phyloP scores from a whole-genome alignment of 305 asterid species.

The Fraxinus velutina region DNA sequence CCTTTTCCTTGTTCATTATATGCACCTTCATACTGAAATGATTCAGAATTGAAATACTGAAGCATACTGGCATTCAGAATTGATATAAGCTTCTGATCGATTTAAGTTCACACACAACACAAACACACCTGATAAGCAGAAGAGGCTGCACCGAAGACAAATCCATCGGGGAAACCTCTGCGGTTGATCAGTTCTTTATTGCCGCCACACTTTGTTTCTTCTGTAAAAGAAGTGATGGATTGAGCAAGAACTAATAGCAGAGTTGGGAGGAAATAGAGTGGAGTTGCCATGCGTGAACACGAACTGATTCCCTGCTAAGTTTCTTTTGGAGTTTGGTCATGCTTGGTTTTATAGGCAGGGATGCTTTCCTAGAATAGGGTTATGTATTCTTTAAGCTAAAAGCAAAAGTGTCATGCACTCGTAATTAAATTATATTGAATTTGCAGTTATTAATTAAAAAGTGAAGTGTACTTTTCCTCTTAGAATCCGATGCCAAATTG shows the following conservation, averaged over 20 bases:
- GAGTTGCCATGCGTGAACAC: slow-evolving; percentile 23
- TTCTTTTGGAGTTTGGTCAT: background rate
- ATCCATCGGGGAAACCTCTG: slow-evolving; percentile 25
- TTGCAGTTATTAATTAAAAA: background rate
- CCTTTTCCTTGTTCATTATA: slow-evolving; percentile 51
- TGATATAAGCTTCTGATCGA: background rate
- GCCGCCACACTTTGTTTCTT: slow-evolving; percentile 26
- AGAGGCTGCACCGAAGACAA: slow-evolving; percentile 41
- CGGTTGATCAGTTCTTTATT: slow-evolving; percentile 15
- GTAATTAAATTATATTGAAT: background rate
- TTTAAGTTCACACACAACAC: background rate
- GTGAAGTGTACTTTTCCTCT: background rate
- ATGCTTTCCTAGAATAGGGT: background rate
- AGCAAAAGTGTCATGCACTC: background rate
- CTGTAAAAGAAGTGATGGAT: background rate
- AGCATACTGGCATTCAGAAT: background rate
- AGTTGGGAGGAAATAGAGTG: background rate
- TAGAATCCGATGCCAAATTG: background rate
- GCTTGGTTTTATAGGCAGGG: background rate
- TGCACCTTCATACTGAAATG: slow-evolving; percentile 49
- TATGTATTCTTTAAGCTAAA: background rate
- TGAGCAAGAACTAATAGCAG: slow-evolving; percentile 3
- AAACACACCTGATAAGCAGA: slow-evolving; percentile 38
- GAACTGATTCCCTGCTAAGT: background rate
- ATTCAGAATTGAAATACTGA: background rate